Percentiles rank a stretch among this genome's conserved stretches.
Conservation (phyloP, 2,329 filamentous ascomycete genomes). For the Colletotrichum tanaceti region DNA sequence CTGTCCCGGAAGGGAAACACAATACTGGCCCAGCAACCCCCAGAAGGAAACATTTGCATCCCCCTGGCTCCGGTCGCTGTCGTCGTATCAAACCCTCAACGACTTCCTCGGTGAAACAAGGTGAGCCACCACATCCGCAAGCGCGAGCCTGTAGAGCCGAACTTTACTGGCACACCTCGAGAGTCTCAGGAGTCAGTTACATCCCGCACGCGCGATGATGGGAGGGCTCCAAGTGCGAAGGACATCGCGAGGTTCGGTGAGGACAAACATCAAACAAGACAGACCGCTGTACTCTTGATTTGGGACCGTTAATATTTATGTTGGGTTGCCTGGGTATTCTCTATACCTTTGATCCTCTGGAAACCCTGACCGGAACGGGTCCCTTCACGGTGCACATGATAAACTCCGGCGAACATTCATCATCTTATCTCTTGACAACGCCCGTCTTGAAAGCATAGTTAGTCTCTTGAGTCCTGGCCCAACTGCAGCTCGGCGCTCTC, state of each 20-base stretch:
- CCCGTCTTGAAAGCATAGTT: not conserved
- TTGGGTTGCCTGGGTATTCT: too few relatives aligned
- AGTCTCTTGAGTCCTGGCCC: not conserved
- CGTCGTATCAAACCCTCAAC: constrained; percentile 35
- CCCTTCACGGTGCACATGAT: not conserved
- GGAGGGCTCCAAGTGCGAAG: too few relatives aligned
- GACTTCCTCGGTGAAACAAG: constrained; percentile 27
- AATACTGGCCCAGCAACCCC: constrained; percentile 32
- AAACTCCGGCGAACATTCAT: not conserved
- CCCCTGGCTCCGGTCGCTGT: constrained; percentile 23
- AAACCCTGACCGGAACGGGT: not conserved
- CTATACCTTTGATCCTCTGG: not conserved
- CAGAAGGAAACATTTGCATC: constrained; percentile 12
- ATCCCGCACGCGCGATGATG: too few relatives aligned
- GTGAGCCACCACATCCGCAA: constrained; percentile 21
- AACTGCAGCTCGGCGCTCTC: not conserved
- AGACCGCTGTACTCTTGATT: not conserved
- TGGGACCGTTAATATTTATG: too few relatives aligned
- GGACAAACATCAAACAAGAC: not conserved
- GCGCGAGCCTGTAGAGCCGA: not conserved
- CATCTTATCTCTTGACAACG: not conserved
- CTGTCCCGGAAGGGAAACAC: constrained; percentile 18
- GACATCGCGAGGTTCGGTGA: too few relatives aligned
- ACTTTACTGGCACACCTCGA: constrained; percentile 4
- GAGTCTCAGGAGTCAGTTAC: constrained; percentile 4